Percentiles rank a stretch among this genome's conserved stretches.
phyloP scores from a whole-genome alignment of 768 basidiomycete species.

The Tricholoma hemisulphureum region DNA sequence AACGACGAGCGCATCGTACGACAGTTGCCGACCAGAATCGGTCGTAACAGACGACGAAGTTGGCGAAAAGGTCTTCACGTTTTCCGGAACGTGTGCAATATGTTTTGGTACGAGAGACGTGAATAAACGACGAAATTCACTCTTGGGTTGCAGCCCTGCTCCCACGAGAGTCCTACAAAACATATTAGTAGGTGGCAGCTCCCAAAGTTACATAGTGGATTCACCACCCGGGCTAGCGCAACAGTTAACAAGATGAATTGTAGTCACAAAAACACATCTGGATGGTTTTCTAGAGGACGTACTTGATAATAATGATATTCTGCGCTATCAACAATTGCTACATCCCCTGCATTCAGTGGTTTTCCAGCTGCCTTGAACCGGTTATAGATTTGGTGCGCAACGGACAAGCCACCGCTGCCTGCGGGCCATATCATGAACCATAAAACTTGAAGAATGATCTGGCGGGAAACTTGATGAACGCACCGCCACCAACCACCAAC shows the following conservation, averaged over 20 bases:
- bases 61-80: conserved; percentile 75
- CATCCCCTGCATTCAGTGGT: conserved; percentile 67
- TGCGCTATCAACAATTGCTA: conserved; percentile 82
- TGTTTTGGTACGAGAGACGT: conserved; percentile 70
- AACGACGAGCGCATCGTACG: conserved; percentile 86
- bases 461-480: conserved; percentile 21
- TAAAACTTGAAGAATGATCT: conserved; percentile 2
- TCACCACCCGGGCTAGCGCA: conserved; percentile 82
- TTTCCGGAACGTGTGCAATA: conserved; percentile 68
- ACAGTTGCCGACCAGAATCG: conserved; percentile 61
- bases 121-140: conserved; percentile 64
- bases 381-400: conserved; percentile 85
- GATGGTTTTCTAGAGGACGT: conserved; percentile 14
- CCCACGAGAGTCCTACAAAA: conserved; percentile 83
- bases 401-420: conserved; percentile 82
- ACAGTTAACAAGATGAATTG: conserved; percentile 2
- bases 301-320: conserved; percentile 86
- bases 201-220: conserved; percentile 11
- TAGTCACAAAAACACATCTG: neutral
- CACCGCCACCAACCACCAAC: conserved; percentile 85
- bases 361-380: conserved; percentile 72
- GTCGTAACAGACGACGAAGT: conserved; percentile 71
- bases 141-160: conserved; percentile 75
- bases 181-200: conserved; percentile 1
- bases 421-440: neutral